phyloP scores from a whole-genome alignment of 768 basidiomycete species.

The Lactarius tabidus region DNA sequence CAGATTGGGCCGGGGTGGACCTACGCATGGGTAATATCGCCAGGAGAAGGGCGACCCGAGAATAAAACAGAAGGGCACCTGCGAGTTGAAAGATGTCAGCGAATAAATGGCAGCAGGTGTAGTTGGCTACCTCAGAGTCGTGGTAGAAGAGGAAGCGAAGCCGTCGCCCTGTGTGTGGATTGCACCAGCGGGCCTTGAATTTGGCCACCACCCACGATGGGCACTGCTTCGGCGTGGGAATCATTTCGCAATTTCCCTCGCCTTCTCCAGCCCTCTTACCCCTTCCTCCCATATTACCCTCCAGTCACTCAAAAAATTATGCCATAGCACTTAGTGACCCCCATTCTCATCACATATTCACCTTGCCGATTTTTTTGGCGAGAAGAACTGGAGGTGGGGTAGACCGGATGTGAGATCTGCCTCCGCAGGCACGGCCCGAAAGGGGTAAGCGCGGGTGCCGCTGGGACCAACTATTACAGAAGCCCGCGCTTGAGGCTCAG shows the following conservation, averaged over 20 bases:
- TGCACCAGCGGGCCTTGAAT: constrained; percentile 27
- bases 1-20: constrained; percentile 21
- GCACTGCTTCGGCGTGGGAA: constrained; percentile 26
- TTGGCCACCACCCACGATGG: constrained; percentile 28
- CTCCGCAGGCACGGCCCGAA: constrained; percentile 24
- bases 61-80: background rate
- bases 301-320: constrained; percentile 1
- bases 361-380: constrained; percentile 23
- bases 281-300: background rate
- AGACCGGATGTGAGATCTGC: constrained; percentile 12
- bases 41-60: background rate
- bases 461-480: constrained; percentile 25
- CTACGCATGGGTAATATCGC: constrained; percentile 13
- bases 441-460: constrained; percentile 25
- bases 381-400: background rate
- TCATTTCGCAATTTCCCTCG: constrained; percentile 21
- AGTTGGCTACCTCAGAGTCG: constrained; percentile 16
- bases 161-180: constrained; percentile 23
- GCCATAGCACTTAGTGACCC: background rate
- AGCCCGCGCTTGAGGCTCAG: constrained; percentile 25
- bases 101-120: constrained; percentile 3
- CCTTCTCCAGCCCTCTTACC: constrained; percentile 11
- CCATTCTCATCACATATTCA: background rate
- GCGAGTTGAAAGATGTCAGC: background rate
- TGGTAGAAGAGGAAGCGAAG: constrained; percentile 25